Base-by-base conservation (phyloP, 495 filamentous ascomycete genomes). In the Neurospora tetraspora region DNA sequence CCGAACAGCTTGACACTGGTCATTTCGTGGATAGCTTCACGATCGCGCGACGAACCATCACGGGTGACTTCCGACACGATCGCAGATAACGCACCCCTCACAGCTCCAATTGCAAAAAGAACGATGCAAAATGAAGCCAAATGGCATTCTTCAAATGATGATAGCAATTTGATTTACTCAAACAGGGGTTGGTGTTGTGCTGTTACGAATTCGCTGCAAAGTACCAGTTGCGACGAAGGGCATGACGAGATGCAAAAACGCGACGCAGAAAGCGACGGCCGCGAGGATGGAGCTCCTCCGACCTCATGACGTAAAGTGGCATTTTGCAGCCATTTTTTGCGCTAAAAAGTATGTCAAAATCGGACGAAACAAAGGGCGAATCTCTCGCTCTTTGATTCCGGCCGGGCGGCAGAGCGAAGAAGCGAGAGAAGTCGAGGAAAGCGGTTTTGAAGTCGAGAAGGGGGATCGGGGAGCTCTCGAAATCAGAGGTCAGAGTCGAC, bases 21-120 rank as follows among this genome's bases (percentile, higher is more conserved):
- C 6, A 65, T 65, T 65, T 65, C 53, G 83, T 74, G 78, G 81
- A 85, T 85, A 81, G 82, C 83, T 82, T 84, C 82, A 82, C 73
- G 73, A 70, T 69, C 16, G 61, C 45, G n/a, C 40, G 31, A 31
- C 69, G 71, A 42, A 68, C 69, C 72, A 79, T 72, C 74, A 73
- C 68, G 39, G 74, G 76, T 79, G 80, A 77, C 74, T 77, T 76
- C 69, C 69, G 61, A 73, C 27, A 59, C 31, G 36, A 65, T 8
- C 20, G 61, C 65, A 12, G 9, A 74, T 71, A 71, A 34, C 59
- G 36, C 70, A 27, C 38, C 16, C 27, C 20, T 20, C 3, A 71
- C 31, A 69, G 20, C 39, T 34, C 34, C 61, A 65, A 73, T 38
- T 11, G 31, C 10, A 9, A 71, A 38, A 39, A 68, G 27, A 74